Percentiles rank a stretch among this genome's conserved stretches.
Conservation (phyloP, 2,329 filamentous ascomycete genomes). For the Colletotrichum tofieldiae region DNA sequence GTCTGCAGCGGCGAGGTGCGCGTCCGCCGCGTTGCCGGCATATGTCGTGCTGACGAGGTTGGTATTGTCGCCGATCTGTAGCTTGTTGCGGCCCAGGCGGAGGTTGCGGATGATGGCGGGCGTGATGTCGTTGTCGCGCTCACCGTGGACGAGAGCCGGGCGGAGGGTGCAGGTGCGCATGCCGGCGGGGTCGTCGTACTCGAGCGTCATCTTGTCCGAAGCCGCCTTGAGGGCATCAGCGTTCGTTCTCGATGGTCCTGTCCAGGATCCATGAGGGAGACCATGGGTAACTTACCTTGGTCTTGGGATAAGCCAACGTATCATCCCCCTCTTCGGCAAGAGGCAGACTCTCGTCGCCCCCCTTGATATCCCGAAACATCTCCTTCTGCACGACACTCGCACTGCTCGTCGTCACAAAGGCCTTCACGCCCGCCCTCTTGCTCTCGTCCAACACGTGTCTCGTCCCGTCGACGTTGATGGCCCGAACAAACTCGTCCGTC, state of each 20-base stretch:
- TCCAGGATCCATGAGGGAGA: rapidly evolving
- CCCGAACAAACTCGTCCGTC: slow-evolving; percentile 63
- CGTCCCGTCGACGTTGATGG: slow-evolving; percentile 76
- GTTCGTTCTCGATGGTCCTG: background rate
- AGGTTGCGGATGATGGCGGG: slow-evolving; percentile 71
- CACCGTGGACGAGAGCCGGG: slow-evolving; percentile 42
- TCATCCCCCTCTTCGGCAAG: slow-evolving; percentile 47
- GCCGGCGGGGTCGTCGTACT: slow-evolving; percentile 26
- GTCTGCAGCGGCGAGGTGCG: slow-evolving; percentile 72
- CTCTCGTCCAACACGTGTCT: slow-evolving; percentile 70
- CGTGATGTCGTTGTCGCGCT: slow-evolving; percentile 68
- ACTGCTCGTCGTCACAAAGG: slow-evolving; percentile 76
- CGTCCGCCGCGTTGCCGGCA: slow-evolving; percentile 75
- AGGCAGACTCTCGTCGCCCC: slow-evolving; percentile 73
- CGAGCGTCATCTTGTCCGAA: slow-evolving; percentile 40
- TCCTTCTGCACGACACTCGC: slow-evolving; percentile 73
- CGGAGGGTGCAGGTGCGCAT: slow-evolving; percentile 43
- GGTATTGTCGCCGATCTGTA: slow-evolving; percentile 73
- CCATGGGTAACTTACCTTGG: slow-evolving; percentile 64
- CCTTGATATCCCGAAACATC: slow-evolving; percentile 70
- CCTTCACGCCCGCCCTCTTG: slow-evolving; percentile 62
- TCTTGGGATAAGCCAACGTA: slow-evolving; percentile 66
- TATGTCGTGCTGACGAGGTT: slow-evolving; percentile 80
- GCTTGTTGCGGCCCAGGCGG: slow-evolving; percentile 67
- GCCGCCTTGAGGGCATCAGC: slow-evolving; percentile 25